Percentiles rank a stretch among this genome's conserved stretches.
Evolutionary conservation across 352 stramenopile genomes (phyloP).

Genomic region (Globisporangium solare): DNA sequence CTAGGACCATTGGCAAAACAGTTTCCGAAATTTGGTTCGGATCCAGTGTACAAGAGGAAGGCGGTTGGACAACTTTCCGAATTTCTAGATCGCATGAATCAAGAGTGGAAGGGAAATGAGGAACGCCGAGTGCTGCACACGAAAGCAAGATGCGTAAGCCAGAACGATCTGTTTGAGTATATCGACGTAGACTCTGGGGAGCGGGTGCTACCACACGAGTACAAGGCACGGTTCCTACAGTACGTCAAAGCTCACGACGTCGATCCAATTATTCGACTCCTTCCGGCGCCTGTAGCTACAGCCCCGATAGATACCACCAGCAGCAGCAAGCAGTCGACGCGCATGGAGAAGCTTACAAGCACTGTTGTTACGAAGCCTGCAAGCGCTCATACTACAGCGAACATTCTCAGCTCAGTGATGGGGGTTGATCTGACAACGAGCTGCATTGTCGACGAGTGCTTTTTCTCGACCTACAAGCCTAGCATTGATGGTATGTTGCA

Average conservation of each 20-base stretch:
- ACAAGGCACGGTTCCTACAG: constrained; percentile 44
- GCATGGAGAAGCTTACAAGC: too few species aligned
- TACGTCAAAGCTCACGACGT: constrained; percentile 29
- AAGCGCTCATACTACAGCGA: background rate
- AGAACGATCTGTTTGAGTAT: constrained; percentile 46
- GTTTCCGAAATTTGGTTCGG: constrained; percentile 28
- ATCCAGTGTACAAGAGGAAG: constrained; percentile 43
- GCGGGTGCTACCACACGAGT: constrained; percentile 26
- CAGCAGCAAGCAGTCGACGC: too few species aligned
- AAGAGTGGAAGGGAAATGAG: constrained; percentile 41
- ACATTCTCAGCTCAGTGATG: constrained; percentile 17
- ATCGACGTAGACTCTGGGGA: constrained; percentile 36
- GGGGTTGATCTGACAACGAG: constrained; percentile 37
- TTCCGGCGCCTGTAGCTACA: constrained; percentile 1
- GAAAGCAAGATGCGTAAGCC: constrained; percentile 21
- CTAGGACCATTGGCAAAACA: constrained; percentile 32
- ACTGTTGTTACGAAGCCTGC: too few species aligned
- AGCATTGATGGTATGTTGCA: background rate
- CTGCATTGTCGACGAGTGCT: constrained; percentile 32
- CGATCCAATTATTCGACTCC: constrained; percentile 30
- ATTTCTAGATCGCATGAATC: constrained; percentile 49
- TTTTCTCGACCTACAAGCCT: constrained; percentile 19
- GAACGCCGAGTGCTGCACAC: constrained; percentile 33
- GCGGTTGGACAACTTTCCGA: constrained; percentile 25
- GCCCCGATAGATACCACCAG: background rate